phyloP scores from a whole-genome alignment of 208 protist genomes.

The Trypanosoma conorhini region DNA sequence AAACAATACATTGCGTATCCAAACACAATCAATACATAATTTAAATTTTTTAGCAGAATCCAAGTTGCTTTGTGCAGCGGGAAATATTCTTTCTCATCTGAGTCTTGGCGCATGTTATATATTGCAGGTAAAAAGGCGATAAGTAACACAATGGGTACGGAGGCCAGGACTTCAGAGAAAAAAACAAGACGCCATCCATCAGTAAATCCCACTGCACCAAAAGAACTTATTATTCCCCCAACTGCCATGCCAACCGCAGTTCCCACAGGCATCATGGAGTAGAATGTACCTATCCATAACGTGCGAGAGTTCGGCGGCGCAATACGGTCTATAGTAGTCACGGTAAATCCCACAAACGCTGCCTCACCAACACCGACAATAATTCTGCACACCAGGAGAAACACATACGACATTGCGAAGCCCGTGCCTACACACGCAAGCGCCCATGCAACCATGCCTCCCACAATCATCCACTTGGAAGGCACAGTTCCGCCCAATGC shows the following conservation, averaged over 20 bases:
- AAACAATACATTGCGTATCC: constrained; percentile 88
- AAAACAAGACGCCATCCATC: constrained; percentile 60
- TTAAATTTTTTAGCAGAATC: constrained; percentile 48
- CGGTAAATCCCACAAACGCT: constrained; percentile 74
- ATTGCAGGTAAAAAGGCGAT: constrained; percentile 40
- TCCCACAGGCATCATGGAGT: constrained; percentile 84
- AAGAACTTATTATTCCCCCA: constrained; percentile 54
- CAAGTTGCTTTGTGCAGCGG: constrained; percentile 33
- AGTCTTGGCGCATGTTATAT: constrained; percentile 30
- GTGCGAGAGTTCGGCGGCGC: constrained; percentile 60
- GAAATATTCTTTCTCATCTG: constrained; percentile 23
- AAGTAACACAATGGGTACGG: constrained; percentile 41
- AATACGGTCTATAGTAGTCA: constrained; percentile 84
- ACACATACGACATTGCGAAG: constrained; percentile 45
- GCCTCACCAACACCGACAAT: constrained; percentile 83
- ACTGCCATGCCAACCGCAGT: constrained; percentile 72
- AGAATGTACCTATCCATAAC: constrained; percentile 84
- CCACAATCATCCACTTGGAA: constrained; percentile 46
- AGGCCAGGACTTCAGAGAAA: constrained; percentile 46
- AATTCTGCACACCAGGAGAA: constrained; percentile 51
- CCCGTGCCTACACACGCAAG: constrained; percentile 46
- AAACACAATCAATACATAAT: constrained; percentile 66
- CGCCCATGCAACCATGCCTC: constrained; percentile 68
- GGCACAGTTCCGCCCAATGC: constrained; percentile 36
- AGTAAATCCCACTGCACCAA: constrained; percentile 14